These are phyloP conservation scores for Tulasnella sp. DNA, from an alignment of 768 basidiomycete species.

Conservation along the genomic window DNA sequence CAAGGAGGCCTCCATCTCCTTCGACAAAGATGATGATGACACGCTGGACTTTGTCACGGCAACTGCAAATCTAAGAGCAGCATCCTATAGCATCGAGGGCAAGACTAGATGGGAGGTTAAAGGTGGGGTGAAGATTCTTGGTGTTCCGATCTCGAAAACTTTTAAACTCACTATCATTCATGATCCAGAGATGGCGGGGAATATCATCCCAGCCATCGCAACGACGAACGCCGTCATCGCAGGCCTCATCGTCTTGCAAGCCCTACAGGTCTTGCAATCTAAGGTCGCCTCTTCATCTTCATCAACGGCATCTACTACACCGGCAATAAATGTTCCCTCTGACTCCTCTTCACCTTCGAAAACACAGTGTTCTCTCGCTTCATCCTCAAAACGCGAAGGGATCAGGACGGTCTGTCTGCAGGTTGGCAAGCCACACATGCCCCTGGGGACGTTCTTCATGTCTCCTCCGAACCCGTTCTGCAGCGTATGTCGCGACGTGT, in stretches of 20 bases:
- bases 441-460: conserved; percentile 58
- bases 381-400: neutral
- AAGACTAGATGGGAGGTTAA: conserved; percentile 97
- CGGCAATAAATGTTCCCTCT: neutral
- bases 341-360: neutral
- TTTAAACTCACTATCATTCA: neutral
- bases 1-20: conserved; percentile 56
- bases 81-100: conserved; percentile 75
- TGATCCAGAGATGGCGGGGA: conserved; percentile 87
- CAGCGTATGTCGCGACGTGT: conserved; percentile 79
- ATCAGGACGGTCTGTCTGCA: conserved; percentile 64
- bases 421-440: conserved; percentile 58
- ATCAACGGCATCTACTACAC: neutral
- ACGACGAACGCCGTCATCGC: conserved; percentile 98
- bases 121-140: conserved; percentile 41
- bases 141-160: too few species aligned
- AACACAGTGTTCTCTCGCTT: neutral
- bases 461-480: conserved; percentile 65
- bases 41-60: conserved; percentile 95
- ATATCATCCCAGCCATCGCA: conserved; percentile 98
- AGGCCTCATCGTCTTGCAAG: conserved; percentile 88
- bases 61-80: conserved; percentile 82
- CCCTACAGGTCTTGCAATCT: conserved; percentile 64
- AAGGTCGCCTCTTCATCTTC: conserved; percentile 26
- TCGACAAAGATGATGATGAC: conserved; percentile 98